phyloP scores from a whole-genome alignment of 2,329 filamentous ascomycete genomes.

The Fusarium setosum region DNA sequence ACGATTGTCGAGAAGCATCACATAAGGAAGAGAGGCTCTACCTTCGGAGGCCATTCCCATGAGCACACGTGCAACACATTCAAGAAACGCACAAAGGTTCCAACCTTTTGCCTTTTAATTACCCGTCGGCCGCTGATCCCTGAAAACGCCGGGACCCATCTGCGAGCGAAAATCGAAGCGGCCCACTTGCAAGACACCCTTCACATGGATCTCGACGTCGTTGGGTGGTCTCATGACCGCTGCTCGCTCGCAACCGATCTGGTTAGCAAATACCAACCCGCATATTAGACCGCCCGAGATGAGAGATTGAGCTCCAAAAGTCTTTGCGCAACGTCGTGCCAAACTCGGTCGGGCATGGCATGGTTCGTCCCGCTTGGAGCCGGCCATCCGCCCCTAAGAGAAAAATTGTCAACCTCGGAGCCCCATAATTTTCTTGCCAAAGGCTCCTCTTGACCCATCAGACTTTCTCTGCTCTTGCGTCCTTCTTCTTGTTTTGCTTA shows the following conservation, averaged over 20 bases:
- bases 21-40: background rate
- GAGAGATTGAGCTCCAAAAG: conserved; percentile 4
- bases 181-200: conserved; percentile 1
- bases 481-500: conserved; percentile 21
- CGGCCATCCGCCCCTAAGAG: conserved; percentile 29
- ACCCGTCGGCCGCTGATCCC: background rate
- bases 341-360: conserved; percentile 27
- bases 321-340: conserved; percentile 8
- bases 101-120: background rate
- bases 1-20: background rate
- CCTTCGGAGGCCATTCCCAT: background rate
- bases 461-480: conserved; percentile 9
- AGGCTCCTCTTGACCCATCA: conserved; percentile 29
- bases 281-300: background rate
- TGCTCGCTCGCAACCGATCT: background rate
- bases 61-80: background rate
- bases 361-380: conserved; percentile 36
- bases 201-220: background rate
- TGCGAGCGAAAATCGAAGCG: background rate
- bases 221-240: background rate
- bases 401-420: conserved; percentile 27
- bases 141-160: background rate
- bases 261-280: background rate
- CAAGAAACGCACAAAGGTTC: background rate
- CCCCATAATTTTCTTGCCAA: conserved; percentile 31